Evolutionary conservation across 176 grass and related monocot species (phyloP).

Genomic region (Canna indica): DNA sequence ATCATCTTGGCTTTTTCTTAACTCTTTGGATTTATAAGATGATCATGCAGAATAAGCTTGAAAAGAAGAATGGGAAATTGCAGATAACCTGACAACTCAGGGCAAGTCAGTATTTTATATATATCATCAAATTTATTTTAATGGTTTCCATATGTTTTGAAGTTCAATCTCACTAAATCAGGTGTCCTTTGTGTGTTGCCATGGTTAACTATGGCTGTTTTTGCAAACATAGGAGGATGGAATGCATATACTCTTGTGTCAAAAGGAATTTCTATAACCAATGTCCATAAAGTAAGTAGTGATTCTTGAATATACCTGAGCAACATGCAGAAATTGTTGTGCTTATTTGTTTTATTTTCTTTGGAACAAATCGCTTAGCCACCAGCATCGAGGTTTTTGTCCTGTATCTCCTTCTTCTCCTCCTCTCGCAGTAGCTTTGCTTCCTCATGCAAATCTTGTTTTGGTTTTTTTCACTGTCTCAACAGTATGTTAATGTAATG

Average conservation of each 20-base stretch:
- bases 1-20: too few relatives aligned
- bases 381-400: too few relatives aligned
- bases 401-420: too few relatives aligned
- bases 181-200: slow-evolving; percentile 87
- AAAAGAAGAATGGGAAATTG: too few relatives aligned
- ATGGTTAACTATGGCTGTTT: slow-evolving; percentile 93
- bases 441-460: too few relatives aligned
- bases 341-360: not conserved
- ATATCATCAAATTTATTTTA: not conserved
- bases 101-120: not conserved
- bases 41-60: too few relatives aligned
- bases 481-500: too few relatives aligned
- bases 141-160: slow-evolving; percentile 60
- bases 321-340: not conserved
- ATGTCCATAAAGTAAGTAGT: slow-evolving; percentile 67
- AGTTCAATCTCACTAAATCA: slow-evolving; percentile 90
- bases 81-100: too few relatives aligned
- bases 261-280: slow-evolving; percentile 76
- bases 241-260: slow-evolving; percentile 80
- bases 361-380: not conserved
- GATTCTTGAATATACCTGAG: not conserved
- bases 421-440: too few relatives aligned
- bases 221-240: slow-evolving; percentile 89
- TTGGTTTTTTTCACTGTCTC: too few relatives aligned
- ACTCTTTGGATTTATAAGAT: too few relatives aligned